Percentiles rank a stretch among this genome's conserved stretches.
Conservation (phyloP, 805 yeast species). For the Candida schatavii region DNA sequence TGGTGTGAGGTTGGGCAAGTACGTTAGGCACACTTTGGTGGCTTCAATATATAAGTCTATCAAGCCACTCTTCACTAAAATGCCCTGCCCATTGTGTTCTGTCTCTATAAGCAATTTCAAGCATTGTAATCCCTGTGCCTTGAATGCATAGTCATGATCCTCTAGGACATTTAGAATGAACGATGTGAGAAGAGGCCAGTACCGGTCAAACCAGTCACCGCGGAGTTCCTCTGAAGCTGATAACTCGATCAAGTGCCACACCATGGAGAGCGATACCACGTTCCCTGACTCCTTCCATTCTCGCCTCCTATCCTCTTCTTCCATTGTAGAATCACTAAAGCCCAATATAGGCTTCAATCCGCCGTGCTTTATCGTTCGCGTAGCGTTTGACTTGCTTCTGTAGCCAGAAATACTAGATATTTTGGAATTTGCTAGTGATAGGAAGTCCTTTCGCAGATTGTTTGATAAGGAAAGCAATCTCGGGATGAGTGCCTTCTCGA, state of each 20-base stretch:
- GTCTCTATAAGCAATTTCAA: conserved; percentile 13
- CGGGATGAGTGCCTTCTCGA: not conserved
- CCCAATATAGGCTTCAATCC: conserved; percentile 18
- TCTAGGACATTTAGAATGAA: conserved; percentile 34
- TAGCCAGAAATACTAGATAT: conserved; percentile 1
- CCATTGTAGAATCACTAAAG: conserved; percentile 6
- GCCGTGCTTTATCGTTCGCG: not conserved
- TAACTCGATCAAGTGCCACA: conserved; percentile 18
- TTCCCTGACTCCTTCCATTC: conserved; percentile 25
- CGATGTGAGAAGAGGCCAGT: conserved; percentile 28
- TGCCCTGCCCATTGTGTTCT: not conserved
- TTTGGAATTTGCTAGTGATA: not conserved
- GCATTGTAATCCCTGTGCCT: conserved; percentile 24
- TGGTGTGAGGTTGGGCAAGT: conserved; percentile 28
- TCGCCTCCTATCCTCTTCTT: conserved; percentile 22
- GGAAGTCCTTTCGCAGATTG: not conserved
- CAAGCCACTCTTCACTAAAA: conserved; percentile 25
- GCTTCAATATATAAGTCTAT: conserved; percentile 23
- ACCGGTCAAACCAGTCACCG: conserved; percentile 8
- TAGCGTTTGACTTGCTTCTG: not conserved
- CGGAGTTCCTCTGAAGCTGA: conserved; percentile 2
- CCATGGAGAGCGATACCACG: conserved; percentile 25
- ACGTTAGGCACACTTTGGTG: conserved; percentile 21
- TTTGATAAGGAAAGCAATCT: not conserved
- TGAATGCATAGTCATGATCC: conserved; percentile 27